Evolutionary conservation across 768 basidiomycete genomes (phyloP), one percentile per base, ranked within the genome.

Genomic region (Termitomyces sp.): DNA sequence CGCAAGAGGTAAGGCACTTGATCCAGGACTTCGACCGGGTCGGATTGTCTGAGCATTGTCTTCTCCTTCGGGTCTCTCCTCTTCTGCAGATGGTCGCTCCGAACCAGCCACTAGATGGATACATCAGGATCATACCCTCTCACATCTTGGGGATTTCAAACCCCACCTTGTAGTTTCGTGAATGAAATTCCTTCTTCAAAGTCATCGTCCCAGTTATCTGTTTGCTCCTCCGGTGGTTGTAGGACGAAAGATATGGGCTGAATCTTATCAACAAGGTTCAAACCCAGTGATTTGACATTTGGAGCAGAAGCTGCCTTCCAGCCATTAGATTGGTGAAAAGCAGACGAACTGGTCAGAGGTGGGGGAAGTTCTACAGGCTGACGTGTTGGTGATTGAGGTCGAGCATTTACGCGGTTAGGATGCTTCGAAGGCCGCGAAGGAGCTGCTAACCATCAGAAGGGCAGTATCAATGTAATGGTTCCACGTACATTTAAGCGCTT

Each of bases 131-230:
- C 29, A 45, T 38, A 6, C 59, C 67, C 36, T 20, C 32, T 32
- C 15, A 40, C 9, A 48, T 42, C 46, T 29, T 14, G 14, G 5
- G 1, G 20, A 56, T n/a, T 15, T 61, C 43, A 48, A 9, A 1
- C 65, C 70, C 20, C 40, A 82, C 82, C 87, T 77, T 89, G 90
- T 36, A 96, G 72, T 73, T 95, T 96, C 8, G 88, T 86, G 57
- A 92, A 84, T 0, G 93, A 94, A 38, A 95, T 94, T 1, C 90
- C 94, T 65, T 93, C 94, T 70, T 95, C 94, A 65, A 99, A 99
- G 70, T 99, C 97, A 65, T 95, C 93, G 69, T 99, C 97, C 97
- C 97, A 99, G 65, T 95, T 96, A 71, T 97, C 95, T 1, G 88
- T 91, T 71, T 92, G 91, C 65, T 93, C 89, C 76, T 95, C 91